These are phyloP conservation scores for Angomonas deanei DNA, from an alignment of 208 protist genomes.

Conservation along the genomic window DNA sequence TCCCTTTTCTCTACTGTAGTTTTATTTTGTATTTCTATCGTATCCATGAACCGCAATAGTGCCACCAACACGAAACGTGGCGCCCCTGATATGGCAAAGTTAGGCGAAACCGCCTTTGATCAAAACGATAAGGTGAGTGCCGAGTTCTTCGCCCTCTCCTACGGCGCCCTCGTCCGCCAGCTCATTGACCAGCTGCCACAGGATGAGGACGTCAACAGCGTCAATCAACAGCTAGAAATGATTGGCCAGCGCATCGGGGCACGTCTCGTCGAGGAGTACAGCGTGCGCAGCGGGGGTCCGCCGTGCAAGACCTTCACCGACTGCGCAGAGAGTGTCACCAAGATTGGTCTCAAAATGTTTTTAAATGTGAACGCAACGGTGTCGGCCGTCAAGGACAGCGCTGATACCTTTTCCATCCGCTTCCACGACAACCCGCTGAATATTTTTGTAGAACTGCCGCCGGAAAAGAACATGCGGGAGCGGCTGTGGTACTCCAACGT, in stretches of 20 bases:
- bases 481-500: conserved; percentile 95
- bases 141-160: conserved; percentile 97
- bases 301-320: conserved; percentile 91
- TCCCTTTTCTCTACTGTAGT: conserved; percentile 9
- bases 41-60: neutral
- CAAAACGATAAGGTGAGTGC: conserved; percentile 81
- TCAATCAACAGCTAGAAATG: conserved; percentile 94
- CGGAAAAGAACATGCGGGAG: conserved; percentile 80
- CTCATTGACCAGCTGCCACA: conserved; percentile 90
- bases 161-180: conserved; percentile 96
- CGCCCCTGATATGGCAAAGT: conserved; percentile 18
- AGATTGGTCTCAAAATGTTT: conserved; percentile 96
- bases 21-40: neutral
- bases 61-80: neutral
- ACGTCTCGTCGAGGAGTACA: conserved; percentile 96
- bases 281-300: conserved; percentile 78
- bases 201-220: conserved; percentile 90
- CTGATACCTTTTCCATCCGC: conserved; percentile 83
- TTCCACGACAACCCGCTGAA: conserved; percentile 96
- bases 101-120: conserved; percentile 70
- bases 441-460: conserved; percentile 95
- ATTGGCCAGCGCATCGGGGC: conserved; percentile 97
- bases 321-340: conserved; percentile 92
- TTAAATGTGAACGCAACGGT: conserved; percentile 89
- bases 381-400: conserved; percentile 70